These are phyloP conservation scores for Coniophora puteana DNA, from an alignment of 1,284 basidiomycete genomes.

Conservation along the genomic window DNA sequence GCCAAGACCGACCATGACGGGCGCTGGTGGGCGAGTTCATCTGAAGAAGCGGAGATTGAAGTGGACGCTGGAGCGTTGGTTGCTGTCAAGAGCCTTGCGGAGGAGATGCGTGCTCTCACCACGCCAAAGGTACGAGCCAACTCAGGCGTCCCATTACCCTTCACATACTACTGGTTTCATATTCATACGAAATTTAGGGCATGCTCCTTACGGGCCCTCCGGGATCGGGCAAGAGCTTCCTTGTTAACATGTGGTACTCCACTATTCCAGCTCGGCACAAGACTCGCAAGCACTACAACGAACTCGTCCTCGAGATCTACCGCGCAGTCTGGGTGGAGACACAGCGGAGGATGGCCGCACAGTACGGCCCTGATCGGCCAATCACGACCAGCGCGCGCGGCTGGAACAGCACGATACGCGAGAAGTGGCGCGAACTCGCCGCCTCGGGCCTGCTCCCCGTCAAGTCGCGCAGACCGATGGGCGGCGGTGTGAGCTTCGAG, in stretches of 20 bases:
- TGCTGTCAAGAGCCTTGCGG: conserved; percentile 49
- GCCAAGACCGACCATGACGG: not conserved
- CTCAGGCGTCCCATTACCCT: not conserved
- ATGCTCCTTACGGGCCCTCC: conserved; percentile 76
- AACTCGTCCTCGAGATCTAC: conserved; percentile 68
- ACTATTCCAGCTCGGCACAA: conserved; percentile 58
- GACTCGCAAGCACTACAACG: conserved; percentile 63
- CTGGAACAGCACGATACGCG: conserved; percentile 37
- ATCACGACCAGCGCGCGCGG: conserved; percentile 10
- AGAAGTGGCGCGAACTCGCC: conserved; percentile 30
- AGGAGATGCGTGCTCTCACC: conserved; percentile 53
- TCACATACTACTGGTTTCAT: not conserved
- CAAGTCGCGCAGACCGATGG: conserved; percentile 29
- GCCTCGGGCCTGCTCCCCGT: conserved; percentile 36
- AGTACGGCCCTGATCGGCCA: conserved; percentile 14
- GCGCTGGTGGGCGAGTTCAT: conserved; percentile 26
- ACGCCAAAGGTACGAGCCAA: conserved; percentile 56
- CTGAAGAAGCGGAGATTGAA: conserved; percentile 10
- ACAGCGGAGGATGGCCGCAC: conserved; percentile 37
- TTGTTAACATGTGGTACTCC: conserved; percentile 66
- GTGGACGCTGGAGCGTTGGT: conserved; percentile 36
- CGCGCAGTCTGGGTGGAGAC: conserved; percentile 59
- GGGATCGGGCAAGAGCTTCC: conserved; percentile 72
- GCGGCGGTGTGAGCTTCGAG: conserved; percentile 3
- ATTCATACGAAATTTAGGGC: conserved; percentile 42